phyloP scores from a whole-genome alignment of 352 stramenopile genomes.

The Phytophthora multivora region DNA sequence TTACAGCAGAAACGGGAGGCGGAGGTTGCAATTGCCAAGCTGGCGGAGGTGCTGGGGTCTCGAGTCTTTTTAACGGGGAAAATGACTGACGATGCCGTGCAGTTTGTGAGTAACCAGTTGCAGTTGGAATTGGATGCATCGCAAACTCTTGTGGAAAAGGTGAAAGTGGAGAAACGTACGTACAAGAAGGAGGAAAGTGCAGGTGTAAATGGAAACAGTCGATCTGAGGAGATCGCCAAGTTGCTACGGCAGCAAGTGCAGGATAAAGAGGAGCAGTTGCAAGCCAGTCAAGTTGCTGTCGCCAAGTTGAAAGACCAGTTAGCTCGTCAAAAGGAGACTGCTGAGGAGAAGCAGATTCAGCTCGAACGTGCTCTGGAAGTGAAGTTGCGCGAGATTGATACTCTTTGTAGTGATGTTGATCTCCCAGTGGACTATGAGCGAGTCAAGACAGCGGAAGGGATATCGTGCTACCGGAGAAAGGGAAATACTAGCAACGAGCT shows the following conservation, averaged over 20 bases:
- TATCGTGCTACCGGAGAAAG: slow-evolving; percentile 55
- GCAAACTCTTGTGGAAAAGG: slow-evolving; percentile 24
- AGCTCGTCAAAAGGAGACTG: slow-evolving; percentile 47
- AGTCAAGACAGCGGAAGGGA: slow-evolving; percentile 51
- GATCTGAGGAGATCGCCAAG: slow-evolving; percentile 12
- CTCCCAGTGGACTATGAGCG: slow-evolving; percentile 48
- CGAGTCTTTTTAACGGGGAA: slow-evolving; percentile 39
- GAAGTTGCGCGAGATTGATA: slow-evolving; percentile 64
- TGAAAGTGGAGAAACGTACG: slow-evolving; percentile 17
- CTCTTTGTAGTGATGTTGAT: slow-evolving; percentile 53
- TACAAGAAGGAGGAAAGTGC: slow-evolving; percentile 12
- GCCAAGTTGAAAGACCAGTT: slow-evolving; percentile 54
- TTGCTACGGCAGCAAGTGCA: slow-evolving; percentile 39
- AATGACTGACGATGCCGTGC: slow-evolving; percentile 36
- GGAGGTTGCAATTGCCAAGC: slow-evolving; percentile 38
- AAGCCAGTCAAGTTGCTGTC: slow-evolving; percentile 37
- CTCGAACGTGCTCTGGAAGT: slow-evolving; percentile 52
- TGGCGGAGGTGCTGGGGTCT: slow-evolving; percentile 39
- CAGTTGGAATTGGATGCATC: slow-evolving; percentile 33
- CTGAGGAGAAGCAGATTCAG: slow-evolving; percentile 41
- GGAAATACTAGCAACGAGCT: slow-evolving; percentile 39
- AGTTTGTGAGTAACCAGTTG: slow-evolving; percentile 41
- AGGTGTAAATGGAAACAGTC: not conserved
- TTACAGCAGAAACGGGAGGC: slow-evolving; percentile 53
- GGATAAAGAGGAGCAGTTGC: slow-evolving; percentile 39